Evolutionary conservation across 305 asterid species (phyloP).

Genomic region (Fraxinus xanthoxyloides): DNA sequence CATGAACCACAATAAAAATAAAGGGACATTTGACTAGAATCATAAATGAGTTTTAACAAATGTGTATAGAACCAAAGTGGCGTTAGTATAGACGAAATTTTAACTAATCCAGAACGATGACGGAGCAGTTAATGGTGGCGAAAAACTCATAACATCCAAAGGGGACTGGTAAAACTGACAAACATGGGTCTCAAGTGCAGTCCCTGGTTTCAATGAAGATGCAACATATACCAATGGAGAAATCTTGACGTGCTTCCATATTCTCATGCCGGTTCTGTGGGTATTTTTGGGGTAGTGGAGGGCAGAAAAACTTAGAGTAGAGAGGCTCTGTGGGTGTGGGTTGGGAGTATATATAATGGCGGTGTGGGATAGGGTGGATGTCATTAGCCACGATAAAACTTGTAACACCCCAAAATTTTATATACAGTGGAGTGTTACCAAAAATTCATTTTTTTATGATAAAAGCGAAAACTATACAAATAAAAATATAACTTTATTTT

Average conservation of each 20-base stretch:
- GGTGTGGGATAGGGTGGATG: conserved; percentile 7
- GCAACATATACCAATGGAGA: conserved; percentile 37
- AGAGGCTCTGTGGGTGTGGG: not conserved
- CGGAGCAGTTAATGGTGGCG: conserved; percentile 13
- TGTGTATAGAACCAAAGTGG: not conserved
- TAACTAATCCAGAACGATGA: conserved; percentile 23
- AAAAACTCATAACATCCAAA: conserved; percentile 42
- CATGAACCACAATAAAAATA: not conserved
- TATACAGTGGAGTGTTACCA: too few relatives aligned
- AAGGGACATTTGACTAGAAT: not conserved
- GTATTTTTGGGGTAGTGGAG: not conserved
- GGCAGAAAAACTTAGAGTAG: not conserved
- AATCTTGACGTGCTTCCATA: conserved; percentile 50
- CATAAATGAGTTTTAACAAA: conserved; percentile 11
- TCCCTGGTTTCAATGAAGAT: conserved; percentile 23
- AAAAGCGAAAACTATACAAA: too few relatives aligned
- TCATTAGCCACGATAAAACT: conserved; percentile 30
- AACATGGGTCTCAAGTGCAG: conserved; percentile 13
- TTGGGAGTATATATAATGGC: not conserved
- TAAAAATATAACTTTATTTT: too few relatives aligned
- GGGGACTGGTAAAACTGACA: conserved; percentile 51
- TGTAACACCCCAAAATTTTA: too few relatives aligned
- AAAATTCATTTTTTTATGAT: conserved; percentile 24
- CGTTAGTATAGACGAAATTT: not conserved
- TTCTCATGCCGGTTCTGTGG: conserved; percentile 45